Evolutionary conservation across 2,329 filamentous ascomycete species (phyloP).

Genomic region (Parascedosporium putredinis): DNA sequence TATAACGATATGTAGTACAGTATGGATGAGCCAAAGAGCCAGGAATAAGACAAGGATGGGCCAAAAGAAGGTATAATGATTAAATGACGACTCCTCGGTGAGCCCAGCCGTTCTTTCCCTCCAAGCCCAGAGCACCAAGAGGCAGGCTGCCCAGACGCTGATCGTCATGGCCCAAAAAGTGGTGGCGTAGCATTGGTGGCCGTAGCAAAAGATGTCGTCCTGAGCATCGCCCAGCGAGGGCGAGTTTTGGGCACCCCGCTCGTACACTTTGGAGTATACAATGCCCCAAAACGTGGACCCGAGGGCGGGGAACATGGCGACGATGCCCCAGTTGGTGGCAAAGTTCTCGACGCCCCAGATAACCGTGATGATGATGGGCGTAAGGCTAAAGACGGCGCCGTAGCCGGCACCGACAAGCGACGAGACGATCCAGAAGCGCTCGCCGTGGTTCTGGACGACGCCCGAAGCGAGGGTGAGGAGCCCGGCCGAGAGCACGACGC

Average conservation of each 20-base stretch:
- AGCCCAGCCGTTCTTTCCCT: conserved; percentile 64
- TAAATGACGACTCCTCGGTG: conserved; percentile 60
- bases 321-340: conserved; percentile 93
- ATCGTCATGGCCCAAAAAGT: conserved; percentile 81
- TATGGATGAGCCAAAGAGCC: no score
- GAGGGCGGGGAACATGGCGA: conserved; percentile 80
- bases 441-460: conserved; percentile 58
- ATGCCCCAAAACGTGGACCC: conserved; percentile 86
- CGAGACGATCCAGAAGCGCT: conserved; percentile 79
- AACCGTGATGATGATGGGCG: conserved; percentile 87
- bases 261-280: conserved; percentile 75
- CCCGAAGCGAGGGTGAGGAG: conserved; percentile 72
- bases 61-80: no score
- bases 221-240: conserved; percentile 21
- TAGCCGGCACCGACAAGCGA: conserved; percentile 82
- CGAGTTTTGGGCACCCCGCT: conserved; percentile 47
- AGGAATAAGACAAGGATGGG: no score
- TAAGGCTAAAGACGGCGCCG: conserved; percentile 79
- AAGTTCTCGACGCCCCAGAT: conserved; percentile 99
- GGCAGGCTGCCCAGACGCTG: conserved; percentile 69
- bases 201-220: conserved; percentile 62
- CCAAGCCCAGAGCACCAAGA: conserved; percentile 70
- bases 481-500: conserved; percentile 62
- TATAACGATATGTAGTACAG: no score
- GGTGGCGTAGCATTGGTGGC: conserved; percentile 65